Evolutionary conservation across 805 yeast genomes (phyloP), one percentile per base, ranked within the genome.

Genomic region (Candida pseudoglaebosa): DNA sequence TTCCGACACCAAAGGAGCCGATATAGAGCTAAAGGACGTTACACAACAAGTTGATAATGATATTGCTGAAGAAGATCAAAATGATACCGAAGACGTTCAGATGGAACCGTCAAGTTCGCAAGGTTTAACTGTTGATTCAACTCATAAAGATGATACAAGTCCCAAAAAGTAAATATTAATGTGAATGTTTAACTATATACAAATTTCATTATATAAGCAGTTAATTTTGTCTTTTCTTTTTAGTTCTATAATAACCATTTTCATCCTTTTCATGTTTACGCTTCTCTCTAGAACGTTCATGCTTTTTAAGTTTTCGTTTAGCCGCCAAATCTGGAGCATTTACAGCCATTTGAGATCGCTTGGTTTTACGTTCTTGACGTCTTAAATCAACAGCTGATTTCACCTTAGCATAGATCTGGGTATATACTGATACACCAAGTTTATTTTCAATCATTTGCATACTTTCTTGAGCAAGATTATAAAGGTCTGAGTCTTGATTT

Each of bases 241-340:
- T 85, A 10, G 80, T 67, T 47, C 76, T 84, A 51, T 84, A 85
- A 48, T 67, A 78, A 0, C 95, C 95, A 55, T 77, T 83, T 21
- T 77, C 90, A 54, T 86, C 95, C 57, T 77, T 84, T 37, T 75
- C 79, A 36, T 71, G 78, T 54, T 76, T 83, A 59, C 96, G 75
- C 69, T 82, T 85, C 45, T 84, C 93, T 57, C 90, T 78, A 20
- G 77, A 73, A 50, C 82, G 75, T 28, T 72, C 78, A 63, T 90
- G 95, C 58, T 84, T 86, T 61, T 71, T 82, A 52, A 86, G 54
- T 63, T 84, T 86, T 59, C 85, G 77, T 47, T 73, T 75, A 2
- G 96, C 93, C n/a, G 87, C 82, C 30, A 75, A 62, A 12, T 84
- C 95, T 1, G 98, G 98, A 3, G 83, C 84, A 15, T 72, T 75